Evolutionary conservation across 371 early-diverging fungal genomes (phyloP), one percentile per base, ranked within the genome.

Genomic region (Lichtheimia ramosa): DNA sequence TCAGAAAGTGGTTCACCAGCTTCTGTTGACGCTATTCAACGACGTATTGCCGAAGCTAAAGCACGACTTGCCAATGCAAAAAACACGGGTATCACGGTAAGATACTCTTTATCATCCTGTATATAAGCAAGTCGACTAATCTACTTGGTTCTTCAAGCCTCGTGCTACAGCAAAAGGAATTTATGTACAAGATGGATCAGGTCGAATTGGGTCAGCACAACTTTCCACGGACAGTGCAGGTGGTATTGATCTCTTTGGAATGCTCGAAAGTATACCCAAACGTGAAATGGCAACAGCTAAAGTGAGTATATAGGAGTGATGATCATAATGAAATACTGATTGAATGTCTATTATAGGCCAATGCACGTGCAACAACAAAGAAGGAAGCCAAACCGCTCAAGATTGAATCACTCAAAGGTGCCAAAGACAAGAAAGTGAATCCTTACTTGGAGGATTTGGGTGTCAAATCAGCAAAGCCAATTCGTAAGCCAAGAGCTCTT

Each of bases 361-460:
- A 70, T 53, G 73, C 74, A 66, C 70, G 77, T 12, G 58, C 66
- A 41, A 56, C 71, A 16, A 61, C 67, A 23, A 84, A 78, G 58
- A 86, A 81, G 50, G 73, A 77, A 28, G 48, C 69, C 15, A 71
- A 82, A 58, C 60, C 76, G 15, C 25, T 71, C 23, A 69, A 70
- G 41, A 27, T 62, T 43, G 62, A 71, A 46, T 48, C 50, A 3
- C 66, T 78, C 0, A 69, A 80, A 3, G 75, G 73, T 15, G 80
- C 80, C 6, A 66, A 85, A 21, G 68, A 81, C 0, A 90, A 92
- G 62, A 65, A 77, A 5, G 89, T 94, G 68, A 95, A 96, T 50
- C 94, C 95, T 5, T 94, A 95, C 66, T 92, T 81, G 71, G 95
- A 96, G 68, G 86, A 92, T 2, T 72, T 77, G 7, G 70, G 92